phyloP scores from a whole-genome alignment of 2,329 filamentous ascomycete genomes.

The Scytalidium sp. region DNA sequence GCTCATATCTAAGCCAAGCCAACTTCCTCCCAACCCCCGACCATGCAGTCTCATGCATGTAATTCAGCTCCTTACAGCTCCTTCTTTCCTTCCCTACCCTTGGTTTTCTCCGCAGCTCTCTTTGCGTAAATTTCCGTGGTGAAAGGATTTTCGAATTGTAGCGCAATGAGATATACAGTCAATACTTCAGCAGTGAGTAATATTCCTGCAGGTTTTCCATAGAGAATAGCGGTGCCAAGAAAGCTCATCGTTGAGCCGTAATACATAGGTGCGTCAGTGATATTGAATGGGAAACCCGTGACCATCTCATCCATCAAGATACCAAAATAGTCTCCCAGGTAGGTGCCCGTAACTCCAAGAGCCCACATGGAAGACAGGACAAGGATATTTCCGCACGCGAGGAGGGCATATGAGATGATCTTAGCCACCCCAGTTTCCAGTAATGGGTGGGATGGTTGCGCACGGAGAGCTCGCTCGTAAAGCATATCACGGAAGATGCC shows the following conservation, averaged over 20 bases:
- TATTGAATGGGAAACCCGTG: slow-evolving; percentile 92
- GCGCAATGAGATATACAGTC: slow-evolving; percentile 74
- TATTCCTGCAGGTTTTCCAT: slow-evolving; percentile 83
- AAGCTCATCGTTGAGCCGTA: slow-evolving; percentile 92
- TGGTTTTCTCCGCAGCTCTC: slow-evolving; percentile 57
- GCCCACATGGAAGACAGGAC: slow-evolving; percentile 89
- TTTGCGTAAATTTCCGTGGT: slow-evolving; percentile 91
- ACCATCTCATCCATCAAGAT: slow-evolving; percentile 96
- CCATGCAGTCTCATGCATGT: too few species aligned
- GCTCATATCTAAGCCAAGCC: neutral
- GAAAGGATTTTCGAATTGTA: slow-evolving; percentile 91
- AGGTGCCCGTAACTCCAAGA: slow-evolving; percentile 91
- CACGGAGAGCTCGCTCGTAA: slow-evolving; percentile 79
- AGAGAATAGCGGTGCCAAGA: slow-evolving; percentile 79
- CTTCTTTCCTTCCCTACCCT: slow-evolving; percentile 25
- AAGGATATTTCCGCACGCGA: slow-evolving; percentile 75
- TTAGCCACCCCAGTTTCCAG: slow-evolving; percentile 60
- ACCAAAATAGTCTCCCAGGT: slow-evolving; percentile 97
- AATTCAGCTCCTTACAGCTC: slow-evolving; percentile 20
- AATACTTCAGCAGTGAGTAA: slow-evolving; percentile 73
- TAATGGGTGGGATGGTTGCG: slow-evolving; percentile 71
- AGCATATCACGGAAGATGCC: slow-evolving; percentile 85
- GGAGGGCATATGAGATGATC: slow-evolving; percentile 66
- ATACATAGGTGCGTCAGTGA: slow-evolving; percentile 93
- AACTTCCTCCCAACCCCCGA: too few species aligned